phyloP scores from a whole-genome alignment of 768 basidiomycete species.

The Hypsizygus marmoreus region DNA sequence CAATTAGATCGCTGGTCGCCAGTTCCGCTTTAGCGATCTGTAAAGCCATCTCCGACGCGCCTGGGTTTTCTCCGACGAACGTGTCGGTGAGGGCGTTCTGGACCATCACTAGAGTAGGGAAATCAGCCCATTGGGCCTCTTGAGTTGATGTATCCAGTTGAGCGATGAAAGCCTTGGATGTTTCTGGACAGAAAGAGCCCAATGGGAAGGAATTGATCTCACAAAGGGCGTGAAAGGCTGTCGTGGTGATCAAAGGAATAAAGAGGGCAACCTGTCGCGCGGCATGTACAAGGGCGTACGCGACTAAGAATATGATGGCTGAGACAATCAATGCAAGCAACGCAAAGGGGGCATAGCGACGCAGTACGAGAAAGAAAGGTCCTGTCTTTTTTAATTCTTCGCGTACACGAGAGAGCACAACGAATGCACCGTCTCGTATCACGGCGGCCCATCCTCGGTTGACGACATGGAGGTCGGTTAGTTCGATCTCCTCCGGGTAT shows the following conservation, averaged over 20 bases:
- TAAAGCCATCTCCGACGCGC: slow-evolving; percentile 46
- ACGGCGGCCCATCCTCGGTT: neutral
- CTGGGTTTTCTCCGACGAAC: slow-evolving; percentile 41
- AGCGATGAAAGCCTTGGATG: neutral
- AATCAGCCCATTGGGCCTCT: slow-evolving; percentile 30
- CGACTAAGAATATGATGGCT: neutral
- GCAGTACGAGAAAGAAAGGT: neutral
- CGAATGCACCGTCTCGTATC: neutral
- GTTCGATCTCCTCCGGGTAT: too few relatives aligned
- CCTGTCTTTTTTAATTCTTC: neutral
- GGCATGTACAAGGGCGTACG: too few relatives aligned
- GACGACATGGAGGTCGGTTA: too few relatives aligned
- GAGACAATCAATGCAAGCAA: neutral
- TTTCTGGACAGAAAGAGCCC: neutral
- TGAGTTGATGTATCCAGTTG: neutral
- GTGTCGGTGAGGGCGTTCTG: slow-evolving; percentile 46
- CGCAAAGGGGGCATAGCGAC: neutral
- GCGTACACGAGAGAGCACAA: neutral
- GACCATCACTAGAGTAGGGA: slow-evolving; percentile 40
- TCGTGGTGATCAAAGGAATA: neutral
- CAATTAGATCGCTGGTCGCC: slow-evolving; percentile 51
- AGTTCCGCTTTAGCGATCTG: slow-evolving; percentile 55
- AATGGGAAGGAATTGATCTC: neutral
- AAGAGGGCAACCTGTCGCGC: too few relatives aligned
- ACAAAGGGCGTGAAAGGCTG: neutral